Percentiles rank a stretch among this genome's conserved stretches.
Evolutionary conservation across 768 basidiomycete species (phyloP).

Genomic region (Porpolomopsis calyptriformis): DNA sequence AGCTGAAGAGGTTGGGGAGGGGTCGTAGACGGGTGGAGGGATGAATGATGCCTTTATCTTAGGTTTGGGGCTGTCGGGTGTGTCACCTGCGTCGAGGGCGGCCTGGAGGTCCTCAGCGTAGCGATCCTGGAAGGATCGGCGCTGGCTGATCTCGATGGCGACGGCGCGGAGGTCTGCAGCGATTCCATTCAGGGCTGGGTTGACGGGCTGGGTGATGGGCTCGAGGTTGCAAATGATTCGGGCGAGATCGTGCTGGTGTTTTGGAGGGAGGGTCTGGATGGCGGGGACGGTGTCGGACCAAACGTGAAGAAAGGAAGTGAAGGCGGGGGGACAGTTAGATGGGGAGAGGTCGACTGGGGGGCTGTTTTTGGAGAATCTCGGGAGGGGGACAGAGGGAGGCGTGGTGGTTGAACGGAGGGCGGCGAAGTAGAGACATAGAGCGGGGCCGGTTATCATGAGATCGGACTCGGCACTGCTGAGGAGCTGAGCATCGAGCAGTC

Average conservation of each 20-base stretch:
- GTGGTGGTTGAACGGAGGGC: constrained; percentile 64
- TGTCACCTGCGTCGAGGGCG: constrained; percentile 56
- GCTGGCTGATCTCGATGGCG: constrained; percentile 78
- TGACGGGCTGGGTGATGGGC: constrained; percentile 32
- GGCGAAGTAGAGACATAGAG: constrained; percentile 76
- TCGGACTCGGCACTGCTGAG: constrained; percentile 72
- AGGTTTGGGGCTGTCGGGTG: constrained; percentile 18
- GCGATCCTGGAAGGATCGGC: constrained; percentile 73
- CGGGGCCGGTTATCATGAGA: constrained; percentile 84
- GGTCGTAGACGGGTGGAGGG: constrained; percentile 59
- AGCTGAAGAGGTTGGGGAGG: constrained; percentile 20
- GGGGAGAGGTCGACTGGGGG: constrained; percentile 50
- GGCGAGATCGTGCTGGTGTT: constrained; percentile 73
- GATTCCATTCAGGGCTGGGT: constrained; percentile 42
- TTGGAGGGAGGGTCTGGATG: constrained; percentile 53
- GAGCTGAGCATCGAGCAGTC: constrained; percentile 59
- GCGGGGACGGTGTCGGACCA: constrained; percentile 58
- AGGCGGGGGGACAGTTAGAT: constrained; percentile 59
- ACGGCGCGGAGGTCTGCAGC: constrained; percentile 77
- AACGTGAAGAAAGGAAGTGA: constrained; percentile 57
- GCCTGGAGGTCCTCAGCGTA: constrained; percentile 69
- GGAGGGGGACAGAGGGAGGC: constrained; percentile 75
- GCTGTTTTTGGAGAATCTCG: constrained; percentile 37
- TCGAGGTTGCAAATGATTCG: constrained; percentile 63
- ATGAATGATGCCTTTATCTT: constrained; percentile 50